Evolutionary conservation across 2,329 filamentous ascomycete species (phyloP), one percentile per base, ranked within the genome.

Genomic region (Exophiala calicioides): DNA sequence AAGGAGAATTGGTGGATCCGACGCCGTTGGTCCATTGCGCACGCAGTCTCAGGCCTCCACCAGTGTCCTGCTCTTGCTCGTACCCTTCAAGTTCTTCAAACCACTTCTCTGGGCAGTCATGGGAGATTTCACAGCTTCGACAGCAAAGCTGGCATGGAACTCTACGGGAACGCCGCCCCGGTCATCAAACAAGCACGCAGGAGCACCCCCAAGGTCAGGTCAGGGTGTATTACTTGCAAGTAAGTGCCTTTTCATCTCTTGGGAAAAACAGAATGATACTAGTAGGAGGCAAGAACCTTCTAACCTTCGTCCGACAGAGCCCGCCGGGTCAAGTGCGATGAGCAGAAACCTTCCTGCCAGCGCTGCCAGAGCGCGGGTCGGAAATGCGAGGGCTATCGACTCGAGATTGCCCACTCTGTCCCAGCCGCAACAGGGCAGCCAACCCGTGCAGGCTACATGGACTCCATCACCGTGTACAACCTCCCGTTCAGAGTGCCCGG

Each of bases 311-410:
- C 16, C 26, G 12, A 5, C 16, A 50, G 46, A 45, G 29, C 39
- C 9, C 39, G 44, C 10, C 30, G 29, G 16, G 37, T 45, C 40
- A 52, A 51, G 36, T 53, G 50, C 32, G 48, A 49, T 26, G 52
- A 56, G 34, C 36, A 27, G 12, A 72, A 70, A 50, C 50, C 65
- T 3, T 68, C 21, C 27, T 57, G 54, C 44, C 70, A 69, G 9
- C 79, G 81, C 59, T 85, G 82, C 56, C 66, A 78, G 18, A 72
- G 74, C 34, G 78, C 79, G 34, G 77, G 75, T 50, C 80, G 77
- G 58, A 56, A 57, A n/a, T 86, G 82, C 64, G 68, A 72, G 15
- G 82, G 82, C 52, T 85, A 84, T 47, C 26, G 35, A 30, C n/a
- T 19, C 19, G 10, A 6, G 15, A 36, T 18, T n/a, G n/a, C 7